Evolutionary conservation across 768 basidiomycete genomes (phyloP), one percentile per base, ranked within the genome.

Genomic region (Collybia sordida): DNA sequence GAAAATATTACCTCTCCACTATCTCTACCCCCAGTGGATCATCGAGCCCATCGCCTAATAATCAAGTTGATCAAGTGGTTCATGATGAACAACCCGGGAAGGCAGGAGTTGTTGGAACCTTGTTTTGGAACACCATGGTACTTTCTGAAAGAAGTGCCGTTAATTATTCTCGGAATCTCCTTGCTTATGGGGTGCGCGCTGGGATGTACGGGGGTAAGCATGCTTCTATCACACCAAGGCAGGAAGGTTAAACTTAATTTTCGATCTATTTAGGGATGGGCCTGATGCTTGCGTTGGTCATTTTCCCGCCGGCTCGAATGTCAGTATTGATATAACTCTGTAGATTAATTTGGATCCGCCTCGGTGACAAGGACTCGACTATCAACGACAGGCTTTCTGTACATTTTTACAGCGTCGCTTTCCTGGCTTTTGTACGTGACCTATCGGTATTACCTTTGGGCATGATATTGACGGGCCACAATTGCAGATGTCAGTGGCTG

Each of bases 361-460:
- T 78, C n/a, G 75, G 73, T 17, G 49, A 55, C 19, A 48, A 54
- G 3, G 71, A 73, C 47, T 69, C 70, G 0, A 73, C 67, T 1
- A 73, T 77, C 41, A 75, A 78, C 51, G 78, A 78, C 57, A 63
- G 77, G 17, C 64, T 79, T 2, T 78, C 77, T 11, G 78, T 81
- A 1, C 72, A 78, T 54, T 85, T 84, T 61, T 83, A 74, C 62
- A 74, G 74, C 39, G 79, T 80, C 17, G 81, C 82, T 0, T 82
- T 81, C 60, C 56, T 82, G 5, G 74, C 72, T 1, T 79, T 78
- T 50, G 72, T 75, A 50, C 45, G 73, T 66, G 41, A 3, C 15
- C 9, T 9, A 15, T 52, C 27, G 45, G 6, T 17, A 36, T 34
- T n/a, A 17, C 37, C 9, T 12, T 18, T 17, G 15, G 21, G 19